Evolutionary conservation across 768 basidiomycete species (phyloP).

Genomic region (Russula brevipes): DNA sequence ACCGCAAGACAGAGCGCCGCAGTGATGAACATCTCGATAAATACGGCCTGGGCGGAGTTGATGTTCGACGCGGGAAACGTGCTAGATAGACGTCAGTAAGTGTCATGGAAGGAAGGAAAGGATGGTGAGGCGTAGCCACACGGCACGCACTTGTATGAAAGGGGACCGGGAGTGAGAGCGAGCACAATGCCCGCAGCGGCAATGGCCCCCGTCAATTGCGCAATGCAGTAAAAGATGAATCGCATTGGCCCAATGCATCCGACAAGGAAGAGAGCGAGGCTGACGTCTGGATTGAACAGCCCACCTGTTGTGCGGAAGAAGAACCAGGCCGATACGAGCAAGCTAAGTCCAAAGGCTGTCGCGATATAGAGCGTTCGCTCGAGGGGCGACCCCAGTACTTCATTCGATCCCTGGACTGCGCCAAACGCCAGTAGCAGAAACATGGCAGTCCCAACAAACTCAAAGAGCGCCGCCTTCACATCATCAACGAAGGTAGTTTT

Average conservation of each 20-base stretch:
- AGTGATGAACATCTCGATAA: slow-evolving; percentile 71
- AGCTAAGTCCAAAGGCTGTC: slow-evolving; percentile 54
- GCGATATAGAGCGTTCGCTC: slow-evolving; percentile 52
- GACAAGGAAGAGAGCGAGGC: slow-evolving; percentile 52
- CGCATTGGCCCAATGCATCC: slow-evolving; percentile 52
- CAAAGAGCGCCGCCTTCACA: slow-evolving; percentile 46
- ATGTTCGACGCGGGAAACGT: slow-evolving; percentile 43
- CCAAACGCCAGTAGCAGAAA: slow-evolving; percentile 65
- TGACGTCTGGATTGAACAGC: slow-evolving; percentile 62
- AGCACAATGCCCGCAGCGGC: slow-evolving; percentile 52
- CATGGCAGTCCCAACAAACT: slow-evolving; percentile 54
- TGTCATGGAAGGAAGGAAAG: not conserved
- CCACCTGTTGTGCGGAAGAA: slow-evolving; percentile 63
- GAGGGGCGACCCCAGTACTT: slow-evolving; percentile 32
- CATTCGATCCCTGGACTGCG: slow-evolving; percentile 53
- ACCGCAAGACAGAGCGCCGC: slow-evolving; percentile 53
- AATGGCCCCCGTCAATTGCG: slow-evolving; percentile 58
- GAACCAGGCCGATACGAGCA: slow-evolving; percentile 61
- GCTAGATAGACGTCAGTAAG: slow-evolving; percentile 32
- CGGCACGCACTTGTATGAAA: slow-evolving; percentile 49
- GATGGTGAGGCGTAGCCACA: no score
- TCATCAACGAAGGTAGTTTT: slow-evolving; percentile 35
- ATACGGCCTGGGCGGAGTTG: slow-evolving; percentile 54
- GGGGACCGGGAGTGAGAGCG: slow-evolving; percentile 49
- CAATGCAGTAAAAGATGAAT: slow-evolving; percentile 54